Conservation (phyloP, 345 rosid species). For the Eucalyptus melliodora region DNA sequence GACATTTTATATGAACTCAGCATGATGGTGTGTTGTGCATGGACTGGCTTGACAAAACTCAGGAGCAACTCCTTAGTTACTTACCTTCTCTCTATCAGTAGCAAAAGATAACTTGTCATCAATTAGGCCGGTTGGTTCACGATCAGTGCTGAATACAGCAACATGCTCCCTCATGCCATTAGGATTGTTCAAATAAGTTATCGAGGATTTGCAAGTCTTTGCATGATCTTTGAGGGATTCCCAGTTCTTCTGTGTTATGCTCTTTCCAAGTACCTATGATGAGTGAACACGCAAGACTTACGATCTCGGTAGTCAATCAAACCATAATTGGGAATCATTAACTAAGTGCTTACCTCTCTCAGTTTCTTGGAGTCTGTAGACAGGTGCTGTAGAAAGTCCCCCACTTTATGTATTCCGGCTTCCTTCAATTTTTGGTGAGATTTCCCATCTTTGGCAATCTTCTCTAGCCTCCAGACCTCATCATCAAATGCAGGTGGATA, state of each 20-base stretch:
- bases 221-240: fast-evolving
- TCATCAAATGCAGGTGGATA: not conserved
- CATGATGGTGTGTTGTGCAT: not conserved
- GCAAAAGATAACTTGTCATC: fast-evolving
- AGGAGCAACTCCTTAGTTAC: not conserved
- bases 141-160: not conserved
- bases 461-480: not conserved
- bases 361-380: not conserved
- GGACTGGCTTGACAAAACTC: not conserved
- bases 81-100: not conserved
- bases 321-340: not conserved
- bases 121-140: fast-evolving
- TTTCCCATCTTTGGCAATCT: not conserved
- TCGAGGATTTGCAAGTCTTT: fast-evolving
- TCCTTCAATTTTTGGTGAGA: not conserved
- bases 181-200: fast-evolving
- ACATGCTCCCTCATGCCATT: not conserved
- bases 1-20: not conserved
- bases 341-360: not conserved
- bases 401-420: not conserved
- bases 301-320: not conserved
- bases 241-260: fast-evolving
- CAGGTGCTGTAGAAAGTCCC: not conserved
- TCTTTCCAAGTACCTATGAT: not conserved
- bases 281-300: not conserved